Percentiles rank a stretch among this genome's conserved stretches.
Conservation (phyloP, 768 basidiomycete species). For the Tephrocybe sp. region DNA sequence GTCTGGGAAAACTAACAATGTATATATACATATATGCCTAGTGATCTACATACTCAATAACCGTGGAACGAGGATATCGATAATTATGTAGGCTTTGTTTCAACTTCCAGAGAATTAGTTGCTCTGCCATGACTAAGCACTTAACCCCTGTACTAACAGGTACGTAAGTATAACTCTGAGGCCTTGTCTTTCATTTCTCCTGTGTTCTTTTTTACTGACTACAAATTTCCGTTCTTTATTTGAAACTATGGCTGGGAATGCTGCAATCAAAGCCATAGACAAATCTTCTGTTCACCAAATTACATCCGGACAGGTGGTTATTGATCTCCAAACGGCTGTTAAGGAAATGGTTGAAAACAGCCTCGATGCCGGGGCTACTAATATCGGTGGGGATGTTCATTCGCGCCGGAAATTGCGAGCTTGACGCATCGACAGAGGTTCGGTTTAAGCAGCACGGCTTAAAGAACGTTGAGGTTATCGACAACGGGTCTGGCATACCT, state of each 20-base stretch:
- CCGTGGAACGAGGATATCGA: too few species aligned
- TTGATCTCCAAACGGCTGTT: conserved; percentile 90
- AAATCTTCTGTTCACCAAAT: conserved; percentile 79
- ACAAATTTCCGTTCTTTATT: too few species aligned
- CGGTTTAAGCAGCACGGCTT: conserved; percentile 88
- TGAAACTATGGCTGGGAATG: conserved; percentile 5
- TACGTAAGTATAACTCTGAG: too few species aligned
- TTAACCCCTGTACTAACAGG: too few species aligned
- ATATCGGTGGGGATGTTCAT: conserved; percentile 58
- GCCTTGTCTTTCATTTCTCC: too few species aligned
- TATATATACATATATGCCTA: background rate
- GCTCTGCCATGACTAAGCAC: too few species aligned
- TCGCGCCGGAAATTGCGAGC: background rate
- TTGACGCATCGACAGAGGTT: conserved; percentile 57
- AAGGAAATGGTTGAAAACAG: conserved; percentile 98
- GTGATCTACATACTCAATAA: too few species aligned
- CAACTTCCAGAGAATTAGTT: too few species aligned
- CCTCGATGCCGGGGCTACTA: conserved; percentile 88
- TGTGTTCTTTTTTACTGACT: too few species aligned
- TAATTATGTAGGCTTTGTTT: too few species aligned
- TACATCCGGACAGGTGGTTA: conserved; percentile 92
- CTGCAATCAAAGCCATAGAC: conserved; percentile 65
- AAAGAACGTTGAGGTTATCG: conserved; percentile 80
- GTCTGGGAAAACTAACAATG: background rate
- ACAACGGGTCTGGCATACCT: conserved; percentile 89